Base-by-base conservation (phyloP, 768 basidiomycete genomes). In the Lanmaoa pseudosensibilis region DNA sequence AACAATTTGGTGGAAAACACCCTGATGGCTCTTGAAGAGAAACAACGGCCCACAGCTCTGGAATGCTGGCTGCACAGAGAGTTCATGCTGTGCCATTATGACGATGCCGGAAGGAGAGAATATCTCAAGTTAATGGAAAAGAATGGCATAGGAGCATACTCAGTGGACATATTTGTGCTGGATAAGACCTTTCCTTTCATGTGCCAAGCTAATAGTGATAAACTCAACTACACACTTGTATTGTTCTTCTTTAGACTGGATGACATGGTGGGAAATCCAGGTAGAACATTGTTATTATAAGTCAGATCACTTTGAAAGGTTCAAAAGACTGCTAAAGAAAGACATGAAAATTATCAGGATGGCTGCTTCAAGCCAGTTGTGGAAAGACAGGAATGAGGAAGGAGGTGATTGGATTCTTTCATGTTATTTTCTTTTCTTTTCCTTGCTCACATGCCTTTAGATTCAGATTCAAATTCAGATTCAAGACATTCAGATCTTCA, bases 61-160 rank as follows among this genome's bases (percentile, higher is more conserved):
- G 1, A 1, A 19, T 46, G 30, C 32, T 56, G 56, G 56, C 56
- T 57, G 9, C 46, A 57, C 9, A 57, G 56, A 41, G 56, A 57
- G n/a, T 57, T 57, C 18, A 52, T 57, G 40, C 25, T 57, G 3
- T 57, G 51, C 32, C n/a, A 11, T 4, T 46, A 57, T 46, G 56
- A 57, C 4, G 0, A 32, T 5, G 27, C 3, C 3, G 56, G 50
- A 47, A 47, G 51, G 11, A 44, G 8, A 5, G 40, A 57, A 16
- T 53, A 53, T 11, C 3, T 23, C 11, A 0, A 9, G 2, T 0
- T 43, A 12, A 57, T 57, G 51, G 7, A 52, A 37, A 4, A 30
- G 8, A 12, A 13, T 18, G 19, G 27, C 23, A 32, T 53, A 23
- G n/a, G 5, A 15, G 40, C 51, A 4, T 57, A 57, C 39, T 47